phyloP scores from a whole-genome alignment of 2,329 filamentous ascomycete genomes.

The Lachnellula cervina region DNA sequence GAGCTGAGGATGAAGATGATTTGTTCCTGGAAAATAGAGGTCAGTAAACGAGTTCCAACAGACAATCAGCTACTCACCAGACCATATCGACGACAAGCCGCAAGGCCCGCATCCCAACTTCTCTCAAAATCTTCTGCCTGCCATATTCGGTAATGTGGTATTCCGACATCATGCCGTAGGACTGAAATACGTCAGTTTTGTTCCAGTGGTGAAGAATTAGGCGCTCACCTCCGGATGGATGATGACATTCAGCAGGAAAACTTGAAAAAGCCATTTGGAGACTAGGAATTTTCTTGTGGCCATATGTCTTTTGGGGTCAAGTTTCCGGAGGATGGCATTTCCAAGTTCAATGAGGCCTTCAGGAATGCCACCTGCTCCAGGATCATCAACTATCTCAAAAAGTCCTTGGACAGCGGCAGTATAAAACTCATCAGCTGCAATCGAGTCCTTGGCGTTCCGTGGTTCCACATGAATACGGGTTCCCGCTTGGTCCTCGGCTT shows the following conservation, averaged over 20 bases:
- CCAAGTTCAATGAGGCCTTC: slow-evolving; percentile 79
- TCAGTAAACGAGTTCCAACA: slow-evolving; percentile 1
- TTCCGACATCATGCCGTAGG: slow-evolving; percentile 70
- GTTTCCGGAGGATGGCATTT: slow-evolving; percentile 73
- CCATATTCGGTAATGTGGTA: slow-evolving; percentile 91
- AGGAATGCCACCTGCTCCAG: slow-evolving; percentile 79
- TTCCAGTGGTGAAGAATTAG: slow-evolving; percentile 14
- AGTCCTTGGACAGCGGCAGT: slow-evolving; percentile 73
- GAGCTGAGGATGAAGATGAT: slow-evolving; percentile 56
- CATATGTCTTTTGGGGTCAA: slow-evolving; percentile 67
- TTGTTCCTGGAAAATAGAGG: slow-evolving; percentile 41
- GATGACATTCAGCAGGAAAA: slow-evolving; percentile 77
- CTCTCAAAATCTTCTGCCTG: slow-evolving; percentile 72
- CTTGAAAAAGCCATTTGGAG: slow-evolving; percentile 87
- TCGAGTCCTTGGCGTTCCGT: slow-evolving; percentile 73
- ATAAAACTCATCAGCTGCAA: slow-evolving; percentile 84
- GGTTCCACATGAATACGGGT: slow-evolving; percentile 66
- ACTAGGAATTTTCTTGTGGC: slow-evolving; percentile 79
- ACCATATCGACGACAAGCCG: slow-evolving; percentile 72
- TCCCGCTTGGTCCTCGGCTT: slow-evolving; percentile 72
- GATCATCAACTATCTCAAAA: slow-evolving; percentile 81
- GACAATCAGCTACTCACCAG: slow-evolving; percentile 40
- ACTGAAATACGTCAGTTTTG: slow-evolving; percentile 20
- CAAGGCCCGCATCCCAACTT: slow-evolving; percentile 76
- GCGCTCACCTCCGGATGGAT: slow-evolving; percentile 77